These are phyloP conservation scores for Aspergillus pseudoviridinutans DNA, from an alignment of 2,329 filamentous ascomycete species.

Conservation along the genomic window DNA sequence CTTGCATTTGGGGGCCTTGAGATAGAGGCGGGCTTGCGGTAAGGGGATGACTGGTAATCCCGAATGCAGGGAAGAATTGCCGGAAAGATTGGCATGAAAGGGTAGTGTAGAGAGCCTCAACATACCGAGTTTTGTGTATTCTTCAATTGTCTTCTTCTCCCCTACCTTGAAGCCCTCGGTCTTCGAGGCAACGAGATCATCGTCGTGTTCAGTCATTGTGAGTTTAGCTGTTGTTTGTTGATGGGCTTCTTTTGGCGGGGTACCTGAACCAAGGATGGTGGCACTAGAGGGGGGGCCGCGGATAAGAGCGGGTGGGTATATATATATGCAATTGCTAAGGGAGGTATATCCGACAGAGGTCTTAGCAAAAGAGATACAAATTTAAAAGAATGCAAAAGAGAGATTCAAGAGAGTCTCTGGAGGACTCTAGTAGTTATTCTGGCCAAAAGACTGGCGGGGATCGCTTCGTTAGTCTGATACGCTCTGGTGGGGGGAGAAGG, in stretches of 20 bases:
- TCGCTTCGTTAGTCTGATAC: background rate
- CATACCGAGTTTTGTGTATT: conserved; percentile 91
- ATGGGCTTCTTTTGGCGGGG: conserved; percentile 11
- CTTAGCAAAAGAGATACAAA: background rate
- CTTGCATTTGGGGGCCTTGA: background rate
- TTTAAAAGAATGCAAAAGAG: background rate
- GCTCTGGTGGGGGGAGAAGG: background rate
- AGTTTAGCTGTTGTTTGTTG: conserved; percentile 7
- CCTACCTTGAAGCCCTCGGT: conserved; percentile 97
- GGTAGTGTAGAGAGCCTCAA: conserved; percentile 1
- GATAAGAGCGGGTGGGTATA: background rate
- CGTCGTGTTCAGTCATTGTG: conserved; percentile 67
- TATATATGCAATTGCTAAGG: background rate
- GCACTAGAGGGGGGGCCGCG: background rate
- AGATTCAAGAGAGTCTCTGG: background rate
- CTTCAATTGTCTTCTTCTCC: conserved; percentile 95
- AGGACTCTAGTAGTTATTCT: background rate
- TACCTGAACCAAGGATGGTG: conserved; percentile 6
- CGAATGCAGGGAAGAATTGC: background rate
- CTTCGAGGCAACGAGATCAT: conserved; percentile 80
- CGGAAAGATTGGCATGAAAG: background rate
- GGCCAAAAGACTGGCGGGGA: background rate
- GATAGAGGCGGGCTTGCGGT: background rate
- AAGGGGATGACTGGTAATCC: background rate
- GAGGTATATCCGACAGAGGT: background rate